Conservation (phyloP, 495 filamentous ascomycete genomes). For the Penicillium paxilli region DNA sequence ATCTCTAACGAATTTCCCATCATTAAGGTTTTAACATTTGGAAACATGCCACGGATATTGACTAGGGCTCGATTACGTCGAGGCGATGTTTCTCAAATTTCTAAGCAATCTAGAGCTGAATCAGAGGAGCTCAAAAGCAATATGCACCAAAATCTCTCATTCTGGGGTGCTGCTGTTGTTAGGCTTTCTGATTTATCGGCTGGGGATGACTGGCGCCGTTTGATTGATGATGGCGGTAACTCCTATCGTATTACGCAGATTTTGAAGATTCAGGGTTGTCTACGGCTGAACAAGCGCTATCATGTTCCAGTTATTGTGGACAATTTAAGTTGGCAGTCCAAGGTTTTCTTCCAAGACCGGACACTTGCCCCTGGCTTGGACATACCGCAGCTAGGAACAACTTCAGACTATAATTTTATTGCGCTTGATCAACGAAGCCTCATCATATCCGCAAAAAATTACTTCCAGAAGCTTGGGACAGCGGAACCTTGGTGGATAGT, state of each 20-base stretch:
- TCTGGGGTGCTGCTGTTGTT: background rate
- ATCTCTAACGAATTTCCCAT: too few species aligned
- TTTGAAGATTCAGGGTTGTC: slow-evolving; percentile 5
- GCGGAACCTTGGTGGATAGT: slow-evolving; percentile 3
- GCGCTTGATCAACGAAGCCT: slow-evolving; percentile 1
- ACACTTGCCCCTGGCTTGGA: background rate
- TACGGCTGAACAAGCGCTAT: slow-evolving; percentile 1
- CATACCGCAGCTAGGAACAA: slow-evolving; percentile 1
- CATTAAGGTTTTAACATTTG: too few species aligned
- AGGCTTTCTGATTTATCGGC: background rate
- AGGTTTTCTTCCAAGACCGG: background rate
- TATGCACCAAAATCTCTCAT: background rate
- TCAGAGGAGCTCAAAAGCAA: too few species aligned
- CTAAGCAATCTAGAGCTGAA: too few species aligned
- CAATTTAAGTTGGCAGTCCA: background rate
- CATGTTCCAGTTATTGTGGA: slow-evolving; percentile 6
- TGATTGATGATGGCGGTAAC: background rate
- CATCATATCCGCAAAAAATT: background rate
- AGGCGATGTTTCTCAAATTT: too few species aligned
- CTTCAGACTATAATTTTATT: background rate
- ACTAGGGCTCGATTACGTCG: too few species aligned
- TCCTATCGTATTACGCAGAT: background rate
- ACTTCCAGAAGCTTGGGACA: background rate
- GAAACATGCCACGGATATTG: too few species aligned
- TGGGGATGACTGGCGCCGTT: background rate